These are phyloP conservation scores for Rauvolfia tetraphylla DNA, from an alignment of 257 asterid species.

Conservation along the genomic window DNA sequence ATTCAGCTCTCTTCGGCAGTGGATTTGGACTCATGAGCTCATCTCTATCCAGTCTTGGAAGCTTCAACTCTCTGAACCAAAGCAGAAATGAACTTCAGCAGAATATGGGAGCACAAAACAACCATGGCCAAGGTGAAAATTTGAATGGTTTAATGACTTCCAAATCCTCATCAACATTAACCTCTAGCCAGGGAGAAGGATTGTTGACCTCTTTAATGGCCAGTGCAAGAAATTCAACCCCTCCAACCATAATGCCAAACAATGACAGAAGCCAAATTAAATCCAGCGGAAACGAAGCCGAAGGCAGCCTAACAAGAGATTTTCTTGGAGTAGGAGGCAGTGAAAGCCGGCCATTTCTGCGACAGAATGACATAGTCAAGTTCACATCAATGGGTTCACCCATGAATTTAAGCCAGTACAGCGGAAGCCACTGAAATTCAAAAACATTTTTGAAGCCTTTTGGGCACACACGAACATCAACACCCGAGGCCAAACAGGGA, in stretches of 20 bases:
- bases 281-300: constrained; percentile 33
- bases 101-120: constrained; percentile 13
- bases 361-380: constrained; percentile 47
- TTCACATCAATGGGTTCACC: constrained; percentile 37
- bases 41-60: constrained; percentile 34
- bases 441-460: not conserved
- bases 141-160: constrained; percentile 29
- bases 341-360: constrained; percentile 39
- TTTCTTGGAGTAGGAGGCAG: constrained; percentile 70
- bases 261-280: constrained; percentile 17
- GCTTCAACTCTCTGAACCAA: constrained; percentile 27
- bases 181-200: constrained; percentile 24
- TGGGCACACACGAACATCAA: not conserved
- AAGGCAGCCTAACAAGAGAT: constrained; percentile 60
- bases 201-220: constrained; percentile 13
- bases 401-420: constrained; percentile 41
- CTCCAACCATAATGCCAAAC: constrained; percentile 8
- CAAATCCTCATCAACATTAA: constrained; percentile 23
- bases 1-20: constrained; percentile 31
- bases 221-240: constrained; percentile 17
- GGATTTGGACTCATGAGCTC: constrained; percentile 57
- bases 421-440: constrained; percentile 26
- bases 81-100: constrained; percentile 18
- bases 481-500: not conserved
- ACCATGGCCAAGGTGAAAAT: constrained; percentile 5